phyloP scores from a whole-genome alignment of 768 basidiomycete species.

The Suillus cothurnatus region DNA sequence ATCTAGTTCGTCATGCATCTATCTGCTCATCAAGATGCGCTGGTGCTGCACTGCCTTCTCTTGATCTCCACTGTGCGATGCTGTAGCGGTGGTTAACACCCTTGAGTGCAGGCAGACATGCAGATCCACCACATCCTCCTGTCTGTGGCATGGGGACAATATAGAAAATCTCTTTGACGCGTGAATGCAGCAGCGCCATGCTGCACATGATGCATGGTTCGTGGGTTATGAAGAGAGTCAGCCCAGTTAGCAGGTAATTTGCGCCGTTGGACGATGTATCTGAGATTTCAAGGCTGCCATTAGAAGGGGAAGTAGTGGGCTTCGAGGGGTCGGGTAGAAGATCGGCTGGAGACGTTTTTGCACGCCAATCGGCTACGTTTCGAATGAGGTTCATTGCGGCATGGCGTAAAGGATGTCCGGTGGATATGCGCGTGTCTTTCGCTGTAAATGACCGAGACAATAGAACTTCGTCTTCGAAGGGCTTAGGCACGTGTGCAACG shows the following conservation, averaged over 20 bases:
- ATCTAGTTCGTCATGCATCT: constrained; percentile 37
- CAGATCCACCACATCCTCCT: constrained; percentile 82
- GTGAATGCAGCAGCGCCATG: constrained; percentile 94
- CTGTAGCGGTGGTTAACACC: constrained; percentile 90
- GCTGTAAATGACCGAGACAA: constrained; percentile 47
- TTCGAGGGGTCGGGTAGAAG: neutral
- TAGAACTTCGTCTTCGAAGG: constrained; percentile 40
- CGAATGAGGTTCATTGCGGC: constrained; percentile 78
- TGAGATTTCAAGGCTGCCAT: neutral
- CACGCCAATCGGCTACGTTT: constrained; percentile 59
- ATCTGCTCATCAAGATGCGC: constrained; percentile 22
- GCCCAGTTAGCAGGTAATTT: constrained; percentile 86
- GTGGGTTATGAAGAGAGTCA: constrained; percentile 87
- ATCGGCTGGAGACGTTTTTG: constrained; percentile 20
- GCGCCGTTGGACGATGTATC: constrained; percentile 55
- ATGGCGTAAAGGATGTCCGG: constrained; percentile 81
- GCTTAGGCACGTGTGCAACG: constrained; percentile 66
- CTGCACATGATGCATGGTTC: constrained; percentile 98
- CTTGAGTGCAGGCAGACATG: constrained; percentile 76
- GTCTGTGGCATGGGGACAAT: constrained; percentile 72
- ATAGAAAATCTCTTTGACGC: constrained; percentile 87
- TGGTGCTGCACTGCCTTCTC: constrained; percentile 3
- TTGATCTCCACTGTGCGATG: constrained; percentile 64
- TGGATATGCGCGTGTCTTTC: constrained; percentile 70
- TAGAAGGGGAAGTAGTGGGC: neutral